Percentiles rank a stretch among this genome's conserved stretches.
phyloP scores from a whole-genome alignment of 768 basidiomycete genomes.

The Strobilomyces confusus region DNA sequence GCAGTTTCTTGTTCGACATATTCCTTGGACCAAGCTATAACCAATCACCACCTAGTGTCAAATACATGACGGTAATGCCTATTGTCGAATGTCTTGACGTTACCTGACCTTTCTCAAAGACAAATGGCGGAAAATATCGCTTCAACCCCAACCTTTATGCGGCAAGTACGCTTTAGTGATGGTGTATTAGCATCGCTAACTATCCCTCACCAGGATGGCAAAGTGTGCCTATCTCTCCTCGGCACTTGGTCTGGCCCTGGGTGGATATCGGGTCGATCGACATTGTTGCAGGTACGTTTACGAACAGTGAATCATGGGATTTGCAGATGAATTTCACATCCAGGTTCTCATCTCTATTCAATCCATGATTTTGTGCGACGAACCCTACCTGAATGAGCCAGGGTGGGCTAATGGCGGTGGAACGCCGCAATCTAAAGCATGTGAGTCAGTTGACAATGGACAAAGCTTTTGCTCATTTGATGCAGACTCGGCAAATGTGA shows the following conservation, averaged over 20 bases:
- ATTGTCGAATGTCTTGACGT: background rate
- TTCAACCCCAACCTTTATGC: conserved; percentile 96
- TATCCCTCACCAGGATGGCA: conserved; percentile 65
- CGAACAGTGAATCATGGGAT: background rate
- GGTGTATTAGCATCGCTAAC: background rate
- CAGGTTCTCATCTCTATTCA: conserved; percentile 90
- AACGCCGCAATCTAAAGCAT: conserved; percentile 70
- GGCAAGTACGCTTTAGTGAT: conserved; percentile 38
- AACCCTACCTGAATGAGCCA: conserved; percentile 89
- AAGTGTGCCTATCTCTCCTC: conserved; percentile 88
- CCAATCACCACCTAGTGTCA: conserved; percentile 73
- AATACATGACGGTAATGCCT: conserved; percentile 53
- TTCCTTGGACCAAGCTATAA: conserved; percentile 91
- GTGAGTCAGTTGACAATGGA: conserved; percentile 39
- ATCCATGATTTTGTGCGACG: conserved; percentile 94
- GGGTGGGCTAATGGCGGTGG: conserved; percentile 77
- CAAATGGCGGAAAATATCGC: conserved; percentile 82
- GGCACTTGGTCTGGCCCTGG: conserved; percentile 95
- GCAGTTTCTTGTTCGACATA: conserved; percentile 80
- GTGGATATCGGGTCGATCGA: conserved; percentile 88
- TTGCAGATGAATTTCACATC: conserved; percentile 1
- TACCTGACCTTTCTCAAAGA: conserved; percentile 41
- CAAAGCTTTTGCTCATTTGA: conserved; percentile 7
- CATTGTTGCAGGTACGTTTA: conserved; percentile 68
- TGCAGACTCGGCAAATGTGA: conserved; percentile 85